phyloP scores from a whole-genome alignment of 2,329 filamentous ascomycete genomes.

The Endocalyx cinctus region DNA sequence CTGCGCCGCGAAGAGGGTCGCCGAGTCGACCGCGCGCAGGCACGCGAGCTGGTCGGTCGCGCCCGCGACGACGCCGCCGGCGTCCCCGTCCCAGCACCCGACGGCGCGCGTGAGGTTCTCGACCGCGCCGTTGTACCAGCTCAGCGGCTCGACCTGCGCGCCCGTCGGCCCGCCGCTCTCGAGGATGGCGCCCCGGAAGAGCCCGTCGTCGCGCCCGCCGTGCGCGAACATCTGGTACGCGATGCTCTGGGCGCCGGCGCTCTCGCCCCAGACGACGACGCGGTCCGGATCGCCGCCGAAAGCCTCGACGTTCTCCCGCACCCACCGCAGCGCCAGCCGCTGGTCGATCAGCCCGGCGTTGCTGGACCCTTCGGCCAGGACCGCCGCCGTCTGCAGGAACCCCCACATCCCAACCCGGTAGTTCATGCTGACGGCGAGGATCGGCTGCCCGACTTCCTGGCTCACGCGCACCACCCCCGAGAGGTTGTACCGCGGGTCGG shows the following conservation, averaged over 20 bases:
- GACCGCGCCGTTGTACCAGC: conserved; percentile 30
- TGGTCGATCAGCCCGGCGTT: conserved; percentile 49
- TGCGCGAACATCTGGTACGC: conserved; percentile 50
- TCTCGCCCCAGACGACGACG: conserved; percentile 46
- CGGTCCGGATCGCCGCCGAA: conserved; percentile 45
- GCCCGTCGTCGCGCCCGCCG: conserved; percentile 48
- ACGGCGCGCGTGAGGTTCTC: conserved; percentile 31
- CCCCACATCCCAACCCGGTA: conserved; percentile 51
- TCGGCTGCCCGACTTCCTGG: conserved; percentile 45
- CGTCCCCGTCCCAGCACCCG: conserved; percentile 28
- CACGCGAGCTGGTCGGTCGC: conserved; percentile 31
- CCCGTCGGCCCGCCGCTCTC: conserved; percentile 42
- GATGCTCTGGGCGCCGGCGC: conserved; percentile 36
- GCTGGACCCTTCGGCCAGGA: conserved; percentile 38
- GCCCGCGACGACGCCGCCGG: too few species aligned
- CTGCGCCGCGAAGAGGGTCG: conserved; percentile 29
- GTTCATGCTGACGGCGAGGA: conserved; percentile 51
- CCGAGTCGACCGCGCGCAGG: conserved; percentile 28
- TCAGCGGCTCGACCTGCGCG: conserved; percentile 24
- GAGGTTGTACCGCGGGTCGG: conserved; percentile 58
- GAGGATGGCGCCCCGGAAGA: conserved; percentile 51
- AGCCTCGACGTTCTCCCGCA: conserved; percentile 48
- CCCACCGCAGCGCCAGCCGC: conserved; percentile 43
- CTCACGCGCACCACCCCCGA: conserved; percentile 55
- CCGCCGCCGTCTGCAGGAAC: conserved; percentile 43